Evolutionary conservation across 2,329 filamentous ascomycete species (phyloP).

Genomic region (Cadophora gregata): DNA sequence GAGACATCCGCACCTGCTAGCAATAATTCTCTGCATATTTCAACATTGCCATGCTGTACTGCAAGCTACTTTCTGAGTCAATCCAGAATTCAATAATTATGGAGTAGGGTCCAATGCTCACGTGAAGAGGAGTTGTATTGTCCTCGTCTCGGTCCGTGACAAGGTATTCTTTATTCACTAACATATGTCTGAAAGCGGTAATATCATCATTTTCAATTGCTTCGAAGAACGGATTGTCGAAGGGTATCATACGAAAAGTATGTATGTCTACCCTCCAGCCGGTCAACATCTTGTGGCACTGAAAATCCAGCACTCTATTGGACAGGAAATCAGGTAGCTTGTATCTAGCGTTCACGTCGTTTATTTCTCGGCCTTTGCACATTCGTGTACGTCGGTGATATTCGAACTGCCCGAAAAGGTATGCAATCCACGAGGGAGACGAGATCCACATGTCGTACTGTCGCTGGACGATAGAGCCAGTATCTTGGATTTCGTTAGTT

Average conservation of each 20-base stretch:
- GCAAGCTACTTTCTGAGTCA: neutral
- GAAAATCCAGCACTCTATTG: conserved; percentile 8
- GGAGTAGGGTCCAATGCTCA: neutral
- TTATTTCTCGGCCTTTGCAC: conserved; percentile 5
- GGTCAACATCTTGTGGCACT: conserved; percentile 15
- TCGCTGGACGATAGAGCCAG: neutral
- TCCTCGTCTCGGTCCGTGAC: neutral
- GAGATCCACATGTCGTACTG: conserved; percentile 14
- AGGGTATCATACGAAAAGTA: conserved; percentile 16
- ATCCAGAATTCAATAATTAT: neutral
- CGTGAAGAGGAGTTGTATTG: conserved; percentile 8
- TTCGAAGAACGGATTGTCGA: neutral
- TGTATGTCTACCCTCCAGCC: conserved; percentile 16
- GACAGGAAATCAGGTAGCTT: conserved; percentile 13
- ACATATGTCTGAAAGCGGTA: conserved; percentile 16
- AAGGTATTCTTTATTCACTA: conserved; percentile 16
- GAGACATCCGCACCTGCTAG: neutral
- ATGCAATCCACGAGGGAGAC: conserved; percentile 15
- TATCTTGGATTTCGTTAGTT: neutral
- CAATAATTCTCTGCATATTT: neutral
- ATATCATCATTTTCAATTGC: conserved; percentile 14
- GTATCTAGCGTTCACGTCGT: conserved; percentile 12
- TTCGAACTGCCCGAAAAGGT: conserved; percentile 19
- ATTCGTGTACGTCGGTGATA: conserved; percentile 6
- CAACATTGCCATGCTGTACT: neutral